Evolutionary conservation across 495 filamentous ascomycete genomes (phyloP).

Genomic region (Penicillium pancosmium): DNA sequence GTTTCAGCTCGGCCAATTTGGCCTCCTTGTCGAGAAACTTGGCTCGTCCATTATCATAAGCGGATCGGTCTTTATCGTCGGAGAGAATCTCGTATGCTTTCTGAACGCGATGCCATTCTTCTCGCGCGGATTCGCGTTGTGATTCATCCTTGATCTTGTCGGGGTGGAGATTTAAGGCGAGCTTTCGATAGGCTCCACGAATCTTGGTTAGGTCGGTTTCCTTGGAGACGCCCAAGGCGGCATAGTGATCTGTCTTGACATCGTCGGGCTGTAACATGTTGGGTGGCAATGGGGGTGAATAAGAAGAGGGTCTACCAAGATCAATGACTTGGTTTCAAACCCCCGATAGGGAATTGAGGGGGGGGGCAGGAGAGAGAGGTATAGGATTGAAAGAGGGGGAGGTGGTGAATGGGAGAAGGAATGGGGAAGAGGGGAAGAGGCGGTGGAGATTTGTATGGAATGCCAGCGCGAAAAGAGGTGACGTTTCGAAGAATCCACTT

Average conservation of each 20-base stretch:
- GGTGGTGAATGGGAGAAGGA: constrained; percentile 20
- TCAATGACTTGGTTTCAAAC: background rate
- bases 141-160: constrained; percentile 88
- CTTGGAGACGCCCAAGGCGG: constrained; percentile 72
- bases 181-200: constrained; percentile 82
- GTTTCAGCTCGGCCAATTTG: constrained; percentile 60
- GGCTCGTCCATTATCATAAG: constrained; percentile 56
- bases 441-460: constrained; percentile 19
- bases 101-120: constrained; percentile 92
- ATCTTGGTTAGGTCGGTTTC: constrained; percentile 75
- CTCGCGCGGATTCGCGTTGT: constrained; percentile 66
- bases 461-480: constrained; percentile 14
- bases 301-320: constrained; percentile 5
- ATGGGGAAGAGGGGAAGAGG: constrained; percentile 13
- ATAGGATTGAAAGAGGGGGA: constrained; percentile 19
- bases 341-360: constrained; percentile 16
- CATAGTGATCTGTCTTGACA: constrained; percentile 69
- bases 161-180: constrained; percentile 90
- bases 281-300: constrained; percentile 60
- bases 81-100: constrained; percentile 90
- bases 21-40: constrained; percentile 76
- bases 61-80: constrained; percentile 49
- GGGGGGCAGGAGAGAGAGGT: constrained; percentile 24
- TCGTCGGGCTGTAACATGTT: constrained; percentile 43
- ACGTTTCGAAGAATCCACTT: constrained; percentile 15